Conservation (phyloP, 2,329 filamentous ascomycete species). For the Alternaria alternata region DNA sequence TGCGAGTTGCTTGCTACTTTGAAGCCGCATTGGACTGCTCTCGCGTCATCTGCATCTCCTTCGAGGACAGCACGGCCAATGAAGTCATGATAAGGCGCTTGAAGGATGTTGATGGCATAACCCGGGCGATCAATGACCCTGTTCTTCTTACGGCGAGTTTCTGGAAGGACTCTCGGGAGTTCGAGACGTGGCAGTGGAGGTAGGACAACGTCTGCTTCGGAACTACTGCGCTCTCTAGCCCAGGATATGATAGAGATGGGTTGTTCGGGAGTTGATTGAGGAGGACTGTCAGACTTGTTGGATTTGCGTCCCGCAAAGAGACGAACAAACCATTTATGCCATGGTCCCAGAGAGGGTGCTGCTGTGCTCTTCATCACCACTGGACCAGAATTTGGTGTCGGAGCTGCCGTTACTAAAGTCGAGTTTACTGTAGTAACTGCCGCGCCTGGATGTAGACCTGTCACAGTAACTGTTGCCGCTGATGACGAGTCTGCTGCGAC, state of each 20-base stretch:
- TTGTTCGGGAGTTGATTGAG: not conserved
- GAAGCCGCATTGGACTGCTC: conserved; percentile 20
- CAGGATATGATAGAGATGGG: conserved; percentile 1
- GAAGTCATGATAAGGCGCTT: conserved; percentile 4
- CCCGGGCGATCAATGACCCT: not conserved
- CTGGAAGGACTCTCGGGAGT: conserved; percentile 5
- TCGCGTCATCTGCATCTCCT: conserved; percentile 14
- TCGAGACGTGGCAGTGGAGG: conserved; percentile 5
- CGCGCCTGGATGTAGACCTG: not conserved
- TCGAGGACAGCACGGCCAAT: conserved; percentile 12
- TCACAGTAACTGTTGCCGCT: not conserved
- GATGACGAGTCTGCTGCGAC: not conserved
- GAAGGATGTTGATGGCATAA: not conserved
- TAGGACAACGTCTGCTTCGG: not conserved
- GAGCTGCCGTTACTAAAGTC: not conserved
- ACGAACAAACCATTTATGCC: conserved; percentile 14
- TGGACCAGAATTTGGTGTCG: not conserved
- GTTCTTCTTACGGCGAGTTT: not conserved
- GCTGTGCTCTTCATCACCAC: not conserved
- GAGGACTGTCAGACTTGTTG: not conserved
- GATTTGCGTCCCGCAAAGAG: conserved; percentile 23
- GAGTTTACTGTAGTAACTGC: not conserved
- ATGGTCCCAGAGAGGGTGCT: not conserved
- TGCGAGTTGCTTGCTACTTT: not conserved
- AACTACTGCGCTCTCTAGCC: not conserved